phyloP scores from a whole-genome alignment of 192 early-diverging fungal species.

The Coemansia sp. region DNA sequence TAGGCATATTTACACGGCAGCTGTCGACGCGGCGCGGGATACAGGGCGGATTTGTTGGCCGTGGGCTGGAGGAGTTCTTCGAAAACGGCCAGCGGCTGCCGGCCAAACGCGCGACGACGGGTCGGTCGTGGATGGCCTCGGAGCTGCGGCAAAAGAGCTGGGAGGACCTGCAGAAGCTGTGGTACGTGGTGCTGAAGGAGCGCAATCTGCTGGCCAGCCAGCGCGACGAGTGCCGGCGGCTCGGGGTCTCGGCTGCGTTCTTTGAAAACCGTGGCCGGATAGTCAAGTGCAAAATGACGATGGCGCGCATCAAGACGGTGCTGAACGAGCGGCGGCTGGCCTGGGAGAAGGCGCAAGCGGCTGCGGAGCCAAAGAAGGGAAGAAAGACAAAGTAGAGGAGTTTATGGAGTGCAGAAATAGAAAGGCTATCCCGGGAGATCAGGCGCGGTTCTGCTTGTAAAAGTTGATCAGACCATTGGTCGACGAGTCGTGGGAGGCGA shows the following conservation, averaged over 20 bases:
- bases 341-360: conserved; percentile 55
- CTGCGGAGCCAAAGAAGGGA: neutral
- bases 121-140: conserved; percentile 82
- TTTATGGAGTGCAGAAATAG: neutral
- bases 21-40: conserved; percentile 39
- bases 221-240: conserved; percentile 60
- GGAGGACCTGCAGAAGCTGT: conserved; percentile 95
- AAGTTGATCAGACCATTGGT: conserved; percentile 98
- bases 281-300: conserved; percentile 76
- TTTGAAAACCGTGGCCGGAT: conserved; percentile 63
- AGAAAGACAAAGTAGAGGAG: neutral
- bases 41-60: conserved; percentile 48
- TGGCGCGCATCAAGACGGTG: conserved; percentile 79
- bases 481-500: conserved; percentile 80
- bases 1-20: conserved; percentile 23
- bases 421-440: neutral
- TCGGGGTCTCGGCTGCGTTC: conserved; percentile 51
- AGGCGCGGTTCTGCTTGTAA: conserved; percentile 58
- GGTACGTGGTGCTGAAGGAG: conserved; percentile 86
- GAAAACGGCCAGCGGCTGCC: conserved; percentile 55
- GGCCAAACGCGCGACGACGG: conserved; percentile 46
- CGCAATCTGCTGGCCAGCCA: conserved; percentile 77
- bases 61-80: conserved; percentile 64
- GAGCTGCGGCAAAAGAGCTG: conserved; percentile 92
- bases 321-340: conserved; percentile 67